Base-by-base conservation (phyloP, 768 basidiomycete genomes). In the Sporobolomyces roseus region DNA sequence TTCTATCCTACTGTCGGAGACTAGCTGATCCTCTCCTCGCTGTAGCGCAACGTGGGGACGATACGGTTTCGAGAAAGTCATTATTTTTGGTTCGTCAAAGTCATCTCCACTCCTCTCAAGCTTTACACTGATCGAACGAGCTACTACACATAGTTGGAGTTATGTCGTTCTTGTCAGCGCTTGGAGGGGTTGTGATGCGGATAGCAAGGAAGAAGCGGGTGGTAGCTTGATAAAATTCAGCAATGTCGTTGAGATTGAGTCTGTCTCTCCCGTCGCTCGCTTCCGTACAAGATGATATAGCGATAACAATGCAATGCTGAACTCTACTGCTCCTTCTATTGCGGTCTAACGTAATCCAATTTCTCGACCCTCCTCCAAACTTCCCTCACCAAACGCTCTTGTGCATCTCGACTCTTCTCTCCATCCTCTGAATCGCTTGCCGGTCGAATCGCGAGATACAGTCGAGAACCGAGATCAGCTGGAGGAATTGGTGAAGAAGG, bases 391-490 rank as follows among this genome's bases (percentile, higher is more conserved):
- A 75, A 43, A 45, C 74, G 33, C 4, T 72, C 70, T 58, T 75
- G 74, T 48, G 58, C 60, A 35, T 75, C 29, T 5, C 58, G 2
- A 23, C 19, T 50, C 29, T 56, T 75, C 61, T 75, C 72, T 16
- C 45, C 58, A 33, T 50, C 50, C 45, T 51, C 55, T 14, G 72
- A 70, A 7, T 41, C 68, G 1, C 52, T 17, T 23, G 70, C 71
- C 16, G 72, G 68, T 12, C 74, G 55, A 14, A 75, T 74, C 10
- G 72, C 74, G 38, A 74, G 65, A 38, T 75, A 75, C 25, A 74
- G 65, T 12, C 74, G 61, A 13, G 61, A 52, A 14, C 74, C 74
- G 52, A 75, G 61, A 46, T 71, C 68, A 30, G 72, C 74, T 32
- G 65, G 59, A 4, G 68, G 70, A 41, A 75, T 70, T 1, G 60